A percentile compares a stretch with the other conserved stretches of the same genome.
Evolutionary conservation across 139 green algal species (phyloP).

Genomic region (Chlorella vulgaris): DNA sequence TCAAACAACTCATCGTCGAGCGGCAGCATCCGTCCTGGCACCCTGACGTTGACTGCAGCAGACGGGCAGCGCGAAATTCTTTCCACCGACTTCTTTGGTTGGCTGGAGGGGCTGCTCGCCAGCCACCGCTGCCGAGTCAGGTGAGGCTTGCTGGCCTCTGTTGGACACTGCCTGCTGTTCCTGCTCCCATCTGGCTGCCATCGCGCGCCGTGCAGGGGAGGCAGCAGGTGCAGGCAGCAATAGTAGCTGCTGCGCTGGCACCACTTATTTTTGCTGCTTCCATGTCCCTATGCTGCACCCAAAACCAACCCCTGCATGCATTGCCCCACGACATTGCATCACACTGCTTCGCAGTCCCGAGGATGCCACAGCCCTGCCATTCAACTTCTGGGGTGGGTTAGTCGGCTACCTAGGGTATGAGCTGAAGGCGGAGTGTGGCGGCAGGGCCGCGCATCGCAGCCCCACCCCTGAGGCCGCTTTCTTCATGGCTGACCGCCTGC

Average conservation of each 20-base stretch:
- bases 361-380: conserved; percentile 70
- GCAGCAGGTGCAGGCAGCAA: too few relatives aligned
- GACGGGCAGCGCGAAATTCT: not conserved
- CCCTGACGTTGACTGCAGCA: conserved; percentile 4
- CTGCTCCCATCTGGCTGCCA: not conserved
- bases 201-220: too few relatives aligned
- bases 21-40: not conserved
- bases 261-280: not conserved
- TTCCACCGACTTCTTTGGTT: conserved; percentile 52
- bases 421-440: conserved; percentile 86
- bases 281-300: not conserved
- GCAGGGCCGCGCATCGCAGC: conserved; percentile 17
- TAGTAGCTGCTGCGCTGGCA: too few relatives aligned
- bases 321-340: not conserved
- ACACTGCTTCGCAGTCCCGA: not conserved
- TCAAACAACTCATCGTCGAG: too few relatives aligned
- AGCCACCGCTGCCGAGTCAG: not conserved
- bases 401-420: conserved; percentile 99
- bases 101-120: conserved; percentile 50
- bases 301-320: not conserved
- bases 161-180: not conserved
- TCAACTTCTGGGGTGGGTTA: conserved; percentile 94
- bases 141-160: not conserved
- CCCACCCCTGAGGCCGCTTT: conserved; percentile 85
- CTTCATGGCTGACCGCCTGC: conserved; percentile 84